A percentile compares a stretch with the other conserved stretches of the same genome.
Conservation (phyloP, 306 rosid genomes). For the Ammopiptanthus mongolicus region DNA sequence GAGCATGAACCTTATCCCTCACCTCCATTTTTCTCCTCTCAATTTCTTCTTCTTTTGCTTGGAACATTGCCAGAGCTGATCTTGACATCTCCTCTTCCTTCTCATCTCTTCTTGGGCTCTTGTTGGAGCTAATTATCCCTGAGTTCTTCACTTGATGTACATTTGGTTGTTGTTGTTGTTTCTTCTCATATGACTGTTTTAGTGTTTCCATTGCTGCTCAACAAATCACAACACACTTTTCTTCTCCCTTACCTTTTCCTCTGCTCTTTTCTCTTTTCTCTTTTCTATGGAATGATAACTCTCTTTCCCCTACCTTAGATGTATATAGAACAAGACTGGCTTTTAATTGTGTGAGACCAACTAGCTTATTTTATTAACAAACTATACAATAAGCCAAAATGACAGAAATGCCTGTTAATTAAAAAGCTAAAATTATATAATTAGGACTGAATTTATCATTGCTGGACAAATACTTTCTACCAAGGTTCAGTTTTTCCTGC, state of each 20-base stretch:
- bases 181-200: slow-evolving; percentile 50
- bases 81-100: slow-evolving; percentile 76
- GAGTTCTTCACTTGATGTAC: slow-evolving; percentile 46
- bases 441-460: slow-evolving; percentile 19
- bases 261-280: neutral
- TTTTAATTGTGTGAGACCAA: slow-evolving; percentile 45
- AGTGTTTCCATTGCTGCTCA: slow-evolving; percentile 60
- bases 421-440: slow-evolving; percentile 12
- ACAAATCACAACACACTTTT: slow-evolving; percentile 28
- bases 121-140: slow-evolving; percentile 36
- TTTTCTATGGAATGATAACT: slow-evolving; percentile 49
- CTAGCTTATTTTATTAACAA: slow-evolving; percentile 41
- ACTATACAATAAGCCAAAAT: slow-evolving; percentile 27
- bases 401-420: slow-evolving; percentile 7
- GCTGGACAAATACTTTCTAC: slow-evolving; percentile 21
- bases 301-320: slow-evolving; percentile 47
- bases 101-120: slow-evolving; percentile 55
- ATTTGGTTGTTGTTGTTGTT: slow-evolving; percentile 42
- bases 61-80: slow-evolving; percentile 66
- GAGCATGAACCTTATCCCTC: slow-evolving; percentile 68
- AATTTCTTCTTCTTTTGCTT: slow-evolving; percentile 85
- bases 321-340: slow-evolving; percentile 52
- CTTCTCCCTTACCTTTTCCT: slow-evolving; percentile 5
- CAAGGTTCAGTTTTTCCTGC: slow-evolving; percentile 13
- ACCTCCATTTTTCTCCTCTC: slow-evolving; percentile 82